Evolutionary conservation across 345 rosid genomes (phyloP), one percentile per base, ranked within the genome.

Genomic region (Citrus maxima): DNA sequence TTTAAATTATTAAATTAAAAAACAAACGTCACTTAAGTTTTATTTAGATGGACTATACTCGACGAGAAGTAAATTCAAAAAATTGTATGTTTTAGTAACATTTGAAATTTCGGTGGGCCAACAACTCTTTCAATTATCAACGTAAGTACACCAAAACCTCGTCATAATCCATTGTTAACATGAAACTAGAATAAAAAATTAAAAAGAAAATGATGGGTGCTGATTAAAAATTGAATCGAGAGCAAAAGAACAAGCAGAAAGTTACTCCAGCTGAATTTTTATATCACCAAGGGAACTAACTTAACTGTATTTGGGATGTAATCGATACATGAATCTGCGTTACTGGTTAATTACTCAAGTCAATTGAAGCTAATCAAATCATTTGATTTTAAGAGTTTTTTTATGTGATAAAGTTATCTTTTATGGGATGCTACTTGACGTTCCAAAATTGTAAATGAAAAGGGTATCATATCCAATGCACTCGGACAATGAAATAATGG

Each of bases 251-350:
- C 37, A 27, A 46, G 7, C 37, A 49, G 38, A 42, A 14, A 42
- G 25, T 63, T 5, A 51, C 16, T 21, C 22, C 19, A 10, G 28
- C 32, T 5, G 27, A 30, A n/a, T 46, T 46, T 42, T 46, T 12
- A 46, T 21, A 9, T 27, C 28, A 27, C 22, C 10, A 46, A 4
- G 34, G 35, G 62, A 51, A 51, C 72, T 30, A 66, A 66, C 51
- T n/a, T 65, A 32, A 34, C 79, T 65, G 72, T 76, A 64, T 22
- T 46, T 46, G 25, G 7, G 72, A 76, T 65, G 79, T 51, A 24
- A 79, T 60, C 25, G 82, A 72, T 84, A 69, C 86, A 84, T 84
- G 86, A 84, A 84, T 60, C 81, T 77, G 24, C 0, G 25, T 18
- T 27, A 19, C 30, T 61, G 16, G 1, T 10, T 67, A 6, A 28